A percentile compares a stretch with the other conserved stretches of the same genome.
Evolutionary conservation across 2,329 filamentous ascomycete species (phyloP).

Genomic region (Alternaria novae-zelandiae): DNA sequence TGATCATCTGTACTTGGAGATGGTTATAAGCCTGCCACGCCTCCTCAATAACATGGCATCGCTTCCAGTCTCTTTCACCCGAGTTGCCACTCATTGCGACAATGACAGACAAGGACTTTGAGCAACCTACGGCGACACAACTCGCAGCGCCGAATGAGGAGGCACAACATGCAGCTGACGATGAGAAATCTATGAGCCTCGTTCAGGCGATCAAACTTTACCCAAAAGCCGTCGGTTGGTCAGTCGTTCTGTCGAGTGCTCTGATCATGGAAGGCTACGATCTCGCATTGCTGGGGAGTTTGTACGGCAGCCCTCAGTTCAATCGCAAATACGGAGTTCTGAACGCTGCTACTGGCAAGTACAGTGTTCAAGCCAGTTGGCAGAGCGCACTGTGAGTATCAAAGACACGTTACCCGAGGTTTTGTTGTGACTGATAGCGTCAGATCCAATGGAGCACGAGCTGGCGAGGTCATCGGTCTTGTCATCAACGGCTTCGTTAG

Average conservation of each 20-base stretch:
- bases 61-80: background rate
- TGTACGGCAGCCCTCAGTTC: constrained; percentile 62
- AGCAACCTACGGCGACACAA: constrained; percentile 17
- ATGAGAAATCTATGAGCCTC: constrained; percentile 60
- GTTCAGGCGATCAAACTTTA: constrained; percentile 78
- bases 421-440: background rate
- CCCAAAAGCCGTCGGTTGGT: constrained; percentile 84
- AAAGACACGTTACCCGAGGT: background rate
- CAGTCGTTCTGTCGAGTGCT: constrained; percentile 80
- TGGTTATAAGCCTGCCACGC: constrained; percentile 17
- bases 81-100: constrained; percentile 3
- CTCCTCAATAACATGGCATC: background rate
- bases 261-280: constrained; percentile 92
- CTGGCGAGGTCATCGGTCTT: constrained; percentile 53
- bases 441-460: constrained; percentile 52
- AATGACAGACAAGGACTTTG: constrained; percentile 30
- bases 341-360: constrained; percentile 43
- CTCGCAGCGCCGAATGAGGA: constrained; percentile 30
- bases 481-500: constrained; percentile 53
- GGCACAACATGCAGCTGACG: constrained; percentile 49
- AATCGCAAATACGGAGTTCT: constrained; percentile 51
- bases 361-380: constrained; percentile 51
- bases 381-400: constrained; percentile 50
- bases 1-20: constrained; percentile 21
- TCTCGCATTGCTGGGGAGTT: constrained; percentile 77